Base-by-base conservation (phyloP, 2,329 filamentous ascomycete species). In the Trichophyton benhamiae region DNA sequence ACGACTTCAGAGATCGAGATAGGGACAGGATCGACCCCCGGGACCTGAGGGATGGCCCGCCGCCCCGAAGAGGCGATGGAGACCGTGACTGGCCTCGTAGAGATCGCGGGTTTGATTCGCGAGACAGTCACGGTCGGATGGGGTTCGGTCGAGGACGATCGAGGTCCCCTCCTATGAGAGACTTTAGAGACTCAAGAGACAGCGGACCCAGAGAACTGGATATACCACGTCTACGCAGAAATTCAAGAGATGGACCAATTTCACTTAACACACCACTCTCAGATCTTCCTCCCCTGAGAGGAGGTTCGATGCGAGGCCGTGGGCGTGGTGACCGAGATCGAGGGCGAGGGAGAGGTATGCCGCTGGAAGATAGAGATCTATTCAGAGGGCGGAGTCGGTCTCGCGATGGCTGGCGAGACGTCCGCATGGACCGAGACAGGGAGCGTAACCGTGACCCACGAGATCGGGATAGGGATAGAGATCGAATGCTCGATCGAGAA, bases 1-100 rank as follows among this genome's bases (percentile, higher is more conserved):
- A 53, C 25, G 87, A 89, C 59, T 86, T 85, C 67, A 79, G 83
- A 49, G 77, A 79, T 42, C 78, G 83, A 44, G 77, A 79, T 44
- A 72, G 72, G 52, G 49, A 53, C 30, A 27, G 49, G 30, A 25
- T 22, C 9, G 73, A 75, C 48, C 61, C 63, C 20, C 64, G 66
- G 42, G 66, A 69, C 49, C 57, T 62, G 13, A 66, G 71, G 25
- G 69, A 70, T 69, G 77, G 62, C 60, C 77, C 65, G 13, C 65
- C 69, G 53, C 66, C 72, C 65, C 70, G 74, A 67, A 73, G 76
- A 41, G 49, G 22, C 27, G 49, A 53, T 30, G 67, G 66, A 65
- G 77, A 76, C 58, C 72, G 75, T 11, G 76, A 80, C 46, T 77
- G 76, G 74, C 67, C 72, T 60, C 76, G 78, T 11, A 74, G 77